Percentiles rank a stretch among this genome's conserved stretches.
Conservation (phyloP, 169 alveolate genomes). For the Plasmodium fragile region DNA sequence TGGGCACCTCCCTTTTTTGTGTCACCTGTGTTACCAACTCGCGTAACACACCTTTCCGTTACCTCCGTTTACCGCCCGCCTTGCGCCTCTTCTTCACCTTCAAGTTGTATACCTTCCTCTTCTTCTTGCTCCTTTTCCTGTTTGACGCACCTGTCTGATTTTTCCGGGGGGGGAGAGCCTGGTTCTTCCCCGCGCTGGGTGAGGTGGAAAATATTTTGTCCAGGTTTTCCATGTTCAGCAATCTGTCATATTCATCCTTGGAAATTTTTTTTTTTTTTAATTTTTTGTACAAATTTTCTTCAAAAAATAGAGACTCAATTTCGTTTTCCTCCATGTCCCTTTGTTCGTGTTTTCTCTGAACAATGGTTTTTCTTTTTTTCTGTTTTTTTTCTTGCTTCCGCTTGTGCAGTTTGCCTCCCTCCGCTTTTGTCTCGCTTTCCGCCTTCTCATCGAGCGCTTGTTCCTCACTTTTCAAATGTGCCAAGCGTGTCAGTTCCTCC, state of each 20-base stretch:
- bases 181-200: neutral
- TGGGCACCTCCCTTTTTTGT: neutral
- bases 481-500: constrained; percentile 19
- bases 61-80: constrained; percentile 9
- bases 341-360: constrained; percentile 66
- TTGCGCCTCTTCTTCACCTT: constrained; percentile 39
- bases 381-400: constrained; percentile 14
- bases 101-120: constrained; percentile 18
- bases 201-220: constrained; percentile 33
- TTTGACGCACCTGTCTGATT: neutral
- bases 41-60: neutral
- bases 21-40: neutral
- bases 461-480: neutral
- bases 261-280: constrained; percentile 72
- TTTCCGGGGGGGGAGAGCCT: neutral
- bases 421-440: neutral
- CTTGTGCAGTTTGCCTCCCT: neutral
- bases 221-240: constrained; percentile 25
- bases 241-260: constrained; percentile 41
- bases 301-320: constrained; percentile 54
- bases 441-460: neutral
- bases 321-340: constrained; percentile 65
- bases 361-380: constrained; percentile 50
- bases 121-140: constrained; percentile 31
- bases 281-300: constrained; percentile 57